Conservation (phyloP, 371 early-diverging fungal species). For the Zychaea mexicana region DNA sequence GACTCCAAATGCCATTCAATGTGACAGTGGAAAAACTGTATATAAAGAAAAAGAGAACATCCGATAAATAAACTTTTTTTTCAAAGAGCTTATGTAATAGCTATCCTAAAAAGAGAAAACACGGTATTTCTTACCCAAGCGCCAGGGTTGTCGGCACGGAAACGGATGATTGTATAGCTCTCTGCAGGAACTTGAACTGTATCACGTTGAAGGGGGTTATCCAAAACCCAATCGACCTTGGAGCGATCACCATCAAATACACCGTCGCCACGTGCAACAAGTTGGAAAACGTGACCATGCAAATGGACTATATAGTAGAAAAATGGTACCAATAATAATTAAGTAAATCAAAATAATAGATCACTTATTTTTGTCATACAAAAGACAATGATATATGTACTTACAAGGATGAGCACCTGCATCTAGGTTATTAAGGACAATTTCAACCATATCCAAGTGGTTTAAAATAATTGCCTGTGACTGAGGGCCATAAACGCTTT, state of each 20-base stretch:
- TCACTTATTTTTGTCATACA: too few species aligned
- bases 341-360: not conserved
- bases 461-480: conserved; percentile 52
- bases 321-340: not conserved
- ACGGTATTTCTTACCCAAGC: conserved; percentile 10
- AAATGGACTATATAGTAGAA: conserved; percentile 40
- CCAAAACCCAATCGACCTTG: conserved; percentile 36
- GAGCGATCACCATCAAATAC: conserved; percentile 38
- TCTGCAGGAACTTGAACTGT: conserved; percentile 51
- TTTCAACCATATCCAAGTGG: conserved; percentile 51
- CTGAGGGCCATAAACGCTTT: conserved; percentile 69
- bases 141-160: conserved; percentile 64
- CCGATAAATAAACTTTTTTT: too few species aligned
- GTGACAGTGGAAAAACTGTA: conserved; percentile 76
- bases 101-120: not conserved
- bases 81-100: too few species aligned
- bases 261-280: conserved; percentile 57
- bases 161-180: conserved; percentile 55
- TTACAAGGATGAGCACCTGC: conserved; percentile 44
- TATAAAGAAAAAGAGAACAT: not conserved
- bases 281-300: conserved; percentile 65
- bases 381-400: conserved; percentile 7
- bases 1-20: conserved; percentile 72
- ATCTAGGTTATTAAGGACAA: conserved; percentile 67
- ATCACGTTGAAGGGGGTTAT: conserved; percentile 67